phyloP scores from a whole-genome alignment of 495 filamentous ascomycete genomes.

The Jackrogersella multiformis region DNA sequence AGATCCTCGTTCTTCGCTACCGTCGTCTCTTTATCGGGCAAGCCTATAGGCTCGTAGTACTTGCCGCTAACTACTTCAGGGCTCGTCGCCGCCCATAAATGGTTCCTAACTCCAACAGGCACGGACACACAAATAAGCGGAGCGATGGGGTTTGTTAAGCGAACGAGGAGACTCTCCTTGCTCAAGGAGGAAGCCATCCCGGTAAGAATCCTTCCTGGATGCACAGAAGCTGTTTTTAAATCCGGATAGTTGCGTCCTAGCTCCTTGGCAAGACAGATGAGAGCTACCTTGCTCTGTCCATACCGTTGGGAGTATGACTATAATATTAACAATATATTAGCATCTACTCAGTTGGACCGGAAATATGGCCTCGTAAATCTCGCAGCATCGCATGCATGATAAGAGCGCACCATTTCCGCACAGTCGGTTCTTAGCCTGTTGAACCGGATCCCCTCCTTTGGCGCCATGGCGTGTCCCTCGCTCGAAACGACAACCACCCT shows the following conservation, averaged over 20 bases:
- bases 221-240: not conserved
- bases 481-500: not conserved
- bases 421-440: not conserved
- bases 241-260: not conserved
- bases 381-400: too few relatives aligned
- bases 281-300: not conserved
- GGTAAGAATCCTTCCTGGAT: not conserved
- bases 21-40: not conserved
- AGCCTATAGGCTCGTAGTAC: not conserved
- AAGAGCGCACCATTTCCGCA: not conserved
- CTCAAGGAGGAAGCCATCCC: not conserved
- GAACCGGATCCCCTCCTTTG: too few relatives aligned
- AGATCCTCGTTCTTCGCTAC: not conserved
- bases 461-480: slow-evolving; percentile 3
- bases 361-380: not conserved
- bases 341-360: not conserved
- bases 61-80: not conserved
- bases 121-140: not conserved
- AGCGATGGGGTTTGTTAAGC: not conserved
- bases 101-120: not conserved
- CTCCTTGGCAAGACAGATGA: not conserved
- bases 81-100: not conserved
- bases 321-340: not conserved
- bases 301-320: too few relatives aligned
- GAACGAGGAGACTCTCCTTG: not conserved